Conservation (phyloP, 1,139 yeast species). For the Candida glucosophila region DNA sequence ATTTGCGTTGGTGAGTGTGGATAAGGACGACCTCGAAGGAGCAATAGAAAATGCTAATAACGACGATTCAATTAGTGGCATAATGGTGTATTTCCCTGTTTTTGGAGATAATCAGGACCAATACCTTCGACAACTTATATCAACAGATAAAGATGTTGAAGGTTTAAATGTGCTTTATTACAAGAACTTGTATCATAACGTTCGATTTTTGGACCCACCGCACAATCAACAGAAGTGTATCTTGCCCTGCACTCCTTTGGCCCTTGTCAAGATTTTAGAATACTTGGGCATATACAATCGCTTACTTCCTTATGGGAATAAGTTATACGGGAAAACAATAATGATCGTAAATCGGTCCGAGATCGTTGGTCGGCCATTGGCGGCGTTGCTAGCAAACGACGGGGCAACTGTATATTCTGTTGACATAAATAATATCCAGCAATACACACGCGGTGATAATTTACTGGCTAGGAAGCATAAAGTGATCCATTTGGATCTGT, state of each 20-base stretch:
- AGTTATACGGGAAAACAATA: slow-evolving; percentile 86
- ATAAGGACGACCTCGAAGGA: slow-evolving; percentile 79
- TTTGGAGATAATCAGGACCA: slow-evolving; percentile 94
- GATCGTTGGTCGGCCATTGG: slow-evolving; percentile 94
- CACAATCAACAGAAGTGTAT: slow-evolving; percentile 69
- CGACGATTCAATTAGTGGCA: slow-evolving; percentile 75
- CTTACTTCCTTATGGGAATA: slow-evolving; percentile 77
- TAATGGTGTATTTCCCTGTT: slow-evolving; percentile 97
- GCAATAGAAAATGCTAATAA: slow-evolving; percentile 74
- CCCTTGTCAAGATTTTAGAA: slow-evolving; percentile 87
- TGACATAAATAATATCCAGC: slow-evolving; percentile 80
- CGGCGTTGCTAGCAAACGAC: slow-evolving; percentile 91
- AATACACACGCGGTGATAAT: slow-evolving; percentile 91
- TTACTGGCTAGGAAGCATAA: slow-evolving; percentile 75
- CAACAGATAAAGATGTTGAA: slow-evolving; percentile 87
- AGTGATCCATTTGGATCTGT: slow-evolving; percentile 57
- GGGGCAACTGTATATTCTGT: slow-evolving; percentile 95
- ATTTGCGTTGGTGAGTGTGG: slow-evolving; percentile 66
- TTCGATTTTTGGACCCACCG: slow-evolving; percentile 69
- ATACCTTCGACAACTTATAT: slow-evolving; percentile 84
- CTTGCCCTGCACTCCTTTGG: slow-evolving; percentile 93
- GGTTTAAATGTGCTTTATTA: slow-evolving; percentile 87
- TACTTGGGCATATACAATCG: slow-evolving; percentile 81
- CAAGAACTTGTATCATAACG: slow-evolving; percentile 89
- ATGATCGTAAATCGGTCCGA: slow-evolving; percentile 90